Conservation (phyloP, 108 stramenopile genomes). For the Seminavis robusta region DNA sequence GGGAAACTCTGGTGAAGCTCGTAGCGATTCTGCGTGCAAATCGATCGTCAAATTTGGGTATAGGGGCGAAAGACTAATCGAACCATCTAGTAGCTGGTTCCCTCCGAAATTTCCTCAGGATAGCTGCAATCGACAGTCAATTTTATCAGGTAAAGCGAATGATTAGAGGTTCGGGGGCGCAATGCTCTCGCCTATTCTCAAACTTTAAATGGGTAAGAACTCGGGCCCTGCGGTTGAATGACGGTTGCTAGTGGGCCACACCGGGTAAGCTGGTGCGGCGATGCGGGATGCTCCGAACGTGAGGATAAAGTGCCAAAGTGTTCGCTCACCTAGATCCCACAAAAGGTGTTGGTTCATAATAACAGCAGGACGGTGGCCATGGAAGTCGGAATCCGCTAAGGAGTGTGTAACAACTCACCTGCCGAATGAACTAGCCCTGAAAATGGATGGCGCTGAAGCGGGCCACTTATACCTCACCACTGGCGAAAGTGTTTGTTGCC, state of each 20-base stretch:
- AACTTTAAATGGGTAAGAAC: conserved; percentile 96
- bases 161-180: conserved; percentile 93
- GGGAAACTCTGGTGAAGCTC: conserved; percentile 95
- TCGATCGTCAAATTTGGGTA: conserved; percentile 96
- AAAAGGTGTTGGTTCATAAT: conserved; percentile 98
- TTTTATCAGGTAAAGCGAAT: conserved; percentile 98
- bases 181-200: conserved; percentile 95
- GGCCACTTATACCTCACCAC: conserved; percentile 86
- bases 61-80: conserved; percentile 98
- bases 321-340: conserved; percentile 96
- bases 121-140: conserved; percentile 85
- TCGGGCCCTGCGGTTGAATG: conserved; percentile 86
- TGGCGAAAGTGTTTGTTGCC: conserved; percentile 56
- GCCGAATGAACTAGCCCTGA: conserved; percentile 91
- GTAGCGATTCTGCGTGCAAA: conserved; percentile 95
- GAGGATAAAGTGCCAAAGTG: conserved; percentile 95
- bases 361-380: conserved; percentile 98
- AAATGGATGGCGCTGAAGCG: conserved; percentile 98
- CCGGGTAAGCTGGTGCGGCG: conserved; percentile 96
- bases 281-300: conserved; percentile 98
- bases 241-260: conserved; percentile 94
- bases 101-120: conserved; percentile 97
- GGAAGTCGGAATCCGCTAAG: conserved; percentile 95
- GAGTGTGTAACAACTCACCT: conserved; percentile 89
- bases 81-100: conserved; percentile 97